Base-by-base conservation (phyloP, 768 basidiomycete species). In the Lentinula lateritia region DNA sequence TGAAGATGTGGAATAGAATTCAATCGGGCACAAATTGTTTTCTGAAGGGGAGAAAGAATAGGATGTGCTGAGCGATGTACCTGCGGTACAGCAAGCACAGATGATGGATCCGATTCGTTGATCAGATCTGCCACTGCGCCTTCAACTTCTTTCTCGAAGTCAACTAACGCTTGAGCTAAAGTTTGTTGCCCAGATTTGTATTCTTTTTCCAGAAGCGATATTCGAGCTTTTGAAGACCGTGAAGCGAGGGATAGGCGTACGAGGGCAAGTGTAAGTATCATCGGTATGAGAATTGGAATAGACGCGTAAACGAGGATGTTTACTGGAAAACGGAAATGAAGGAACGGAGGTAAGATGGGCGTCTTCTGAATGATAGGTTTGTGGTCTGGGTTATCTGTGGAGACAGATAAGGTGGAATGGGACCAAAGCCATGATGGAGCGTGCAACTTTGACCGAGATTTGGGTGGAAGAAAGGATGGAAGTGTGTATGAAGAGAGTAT, bases 1-100 rank as follows among this genome's bases (percentile, higher is more conserved):
- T 84, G 80, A 52, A 93, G 68, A 35, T 76, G 72, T 0, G 90
- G 89, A 10, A 93, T 79, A 46, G 75, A 76, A 71, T 93, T 93
- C 42, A 94, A 75, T 70, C 77, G 80, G 6, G 72, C 73, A 5
- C 82, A 82, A 38, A 89, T 85, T 61, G 74, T 76, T 15, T 72
- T 78, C 68, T 94, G 92, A 10, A 78, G 68, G 1, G 82, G 75
- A 16, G 81, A 82, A 28, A 92, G 74, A 34, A 81, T 71, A 23
- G 80, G 81, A 60, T 80, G 79, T 42, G 70, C 73, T 13, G 66
- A 63, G 2, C 67, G 55, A 36, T 32, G 50, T 61, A 38, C 16
- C 52, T 56, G 63, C 62, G 45, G 63, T 66, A 54, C 52, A 64
- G 18, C 41, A 20, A 41, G 18, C 18, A 38, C 5, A 62, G 63